phyloP scores from a whole-genome alignment of 169 alveolate species.

The Haemoproteus tartakovskyi region DNA sequence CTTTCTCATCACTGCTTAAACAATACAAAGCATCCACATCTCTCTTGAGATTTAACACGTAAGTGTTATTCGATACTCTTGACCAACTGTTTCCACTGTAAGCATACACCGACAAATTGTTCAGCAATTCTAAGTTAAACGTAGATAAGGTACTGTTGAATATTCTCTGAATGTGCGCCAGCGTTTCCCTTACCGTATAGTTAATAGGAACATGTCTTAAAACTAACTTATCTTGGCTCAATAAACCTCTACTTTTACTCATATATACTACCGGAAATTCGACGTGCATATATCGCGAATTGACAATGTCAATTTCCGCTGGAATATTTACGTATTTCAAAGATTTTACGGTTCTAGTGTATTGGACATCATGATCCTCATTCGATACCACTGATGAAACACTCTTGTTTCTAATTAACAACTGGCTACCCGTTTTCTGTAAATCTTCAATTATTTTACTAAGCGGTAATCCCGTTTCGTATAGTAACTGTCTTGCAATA shows the following conservation, averaged over 20 bases:
- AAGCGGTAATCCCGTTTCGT: constrained; percentile 15
- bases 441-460: constrained; percentile 27
- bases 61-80: constrained; percentile 5
- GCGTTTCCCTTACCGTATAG: constrained; percentile 10
- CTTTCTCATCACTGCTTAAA: background rate
- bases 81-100: constrained; percentile 21
- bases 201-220: constrained; percentile 42
- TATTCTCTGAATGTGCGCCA: constrained; percentile 6
- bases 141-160: constrained; percentile 7
- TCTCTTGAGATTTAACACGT: constrained; percentile 13
- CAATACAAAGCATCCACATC: constrained; percentile 17
- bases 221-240: constrained; percentile 13
- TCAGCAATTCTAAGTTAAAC: constrained; percentile 1
- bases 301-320: constrained; percentile 2
- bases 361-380: too few relatives aligned
- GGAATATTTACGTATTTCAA: constrained; percentile 25
- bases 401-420: constrained; percentile 52
- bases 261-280: constrained; percentile 53
- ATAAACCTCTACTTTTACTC: too few relatives aligned
- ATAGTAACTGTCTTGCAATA: constrained; percentile 4
- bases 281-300: constrained; percentile 12
- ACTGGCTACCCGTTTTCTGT: constrained; percentile 2
- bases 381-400: too few relatives aligned
- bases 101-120: constrained; percentile 19
- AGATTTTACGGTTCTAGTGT: too few relatives aligned